phyloP scores from a whole-genome alignment of 139 green algal genomes.

The Coelastrella sp. region DNA sequence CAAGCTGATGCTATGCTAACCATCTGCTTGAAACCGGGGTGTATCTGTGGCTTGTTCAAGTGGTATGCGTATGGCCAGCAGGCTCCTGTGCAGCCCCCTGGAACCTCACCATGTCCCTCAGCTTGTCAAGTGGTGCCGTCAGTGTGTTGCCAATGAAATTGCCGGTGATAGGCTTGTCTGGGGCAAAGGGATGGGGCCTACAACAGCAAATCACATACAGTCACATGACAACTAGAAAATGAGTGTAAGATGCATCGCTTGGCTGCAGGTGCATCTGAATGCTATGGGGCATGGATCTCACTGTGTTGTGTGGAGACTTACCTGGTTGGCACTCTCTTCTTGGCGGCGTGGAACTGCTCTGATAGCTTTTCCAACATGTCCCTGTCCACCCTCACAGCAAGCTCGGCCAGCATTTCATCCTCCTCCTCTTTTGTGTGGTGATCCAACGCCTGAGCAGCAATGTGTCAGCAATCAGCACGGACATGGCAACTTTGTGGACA shows the following conservation, averaged over 20 bases:
- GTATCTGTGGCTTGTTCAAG: too few species aligned
- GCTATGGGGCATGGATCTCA: too few species aligned
- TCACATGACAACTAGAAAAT: too few species aligned
- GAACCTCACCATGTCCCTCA: constrained; percentile 6
- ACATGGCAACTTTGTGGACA: too few species aligned
- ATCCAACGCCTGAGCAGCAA: constrained; percentile 31
- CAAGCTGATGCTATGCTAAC: too few species aligned
- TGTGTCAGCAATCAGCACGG: too few species aligned
- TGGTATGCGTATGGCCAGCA: not conserved
- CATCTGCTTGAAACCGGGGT: too few species aligned
- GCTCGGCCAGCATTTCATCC: constrained; percentile 38
- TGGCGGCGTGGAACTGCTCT: constrained; percentile 5
- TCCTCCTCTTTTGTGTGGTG: constrained; percentile 45
- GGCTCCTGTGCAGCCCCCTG: not conserved
- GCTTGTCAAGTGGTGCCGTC: constrained; percentile 34
- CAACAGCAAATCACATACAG: not conserved
- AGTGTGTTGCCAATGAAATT: constrained; percentile 15
- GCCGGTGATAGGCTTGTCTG: constrained; percentile 40
- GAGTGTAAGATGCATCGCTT: too few species aligned
- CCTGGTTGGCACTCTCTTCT: constrained; percentile 36
- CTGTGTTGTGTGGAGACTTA: too few species aligned
- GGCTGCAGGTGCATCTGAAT: too few species aligned
- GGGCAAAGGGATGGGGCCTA: constrained; percentile 15
- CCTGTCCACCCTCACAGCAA: constrained; percentile 1
- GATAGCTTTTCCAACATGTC: constrained; percentile 10